Percentiles rank a stretch among this genome's conserved stretches.
Evolutionary conservation across 1,139 yeast genomes (phyloP).

Genomic region (Blastobotrys indianensis): DNA sequence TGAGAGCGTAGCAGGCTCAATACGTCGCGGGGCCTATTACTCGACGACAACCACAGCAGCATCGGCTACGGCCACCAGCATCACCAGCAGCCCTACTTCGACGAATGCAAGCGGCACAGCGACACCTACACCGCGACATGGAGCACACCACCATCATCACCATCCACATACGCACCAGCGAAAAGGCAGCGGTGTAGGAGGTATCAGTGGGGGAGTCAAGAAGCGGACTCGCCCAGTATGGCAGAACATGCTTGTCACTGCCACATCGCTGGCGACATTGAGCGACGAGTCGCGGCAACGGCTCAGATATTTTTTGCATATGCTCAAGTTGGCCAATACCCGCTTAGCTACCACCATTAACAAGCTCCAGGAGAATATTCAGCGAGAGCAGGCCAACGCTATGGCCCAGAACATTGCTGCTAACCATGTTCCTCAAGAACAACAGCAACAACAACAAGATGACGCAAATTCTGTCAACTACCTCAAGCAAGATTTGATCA

Average conservation of each 20-base stretch:
- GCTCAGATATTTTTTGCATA: conserved; percentile 64
- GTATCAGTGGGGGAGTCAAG: neutral
- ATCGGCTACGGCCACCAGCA: neutral
- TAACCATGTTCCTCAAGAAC: conserved; percentile 19
- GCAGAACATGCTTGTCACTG: conserved; percentile 37
- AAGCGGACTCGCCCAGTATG: conserved; percentile 24
- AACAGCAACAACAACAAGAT: neutral
- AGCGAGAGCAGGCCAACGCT: conserved; percentile 35
- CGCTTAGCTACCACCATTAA: conserved; percentile 61
- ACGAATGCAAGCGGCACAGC: neutral
- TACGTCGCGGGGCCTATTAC: conserved; percentile 38
- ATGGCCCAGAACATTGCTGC: conserved; percentile 27
- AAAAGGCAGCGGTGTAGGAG: neutral
- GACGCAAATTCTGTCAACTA: conserved; percentile 32
- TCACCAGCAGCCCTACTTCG: too few relatives aligned
- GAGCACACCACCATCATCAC: conserved; percentile 1
- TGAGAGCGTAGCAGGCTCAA: conserved; percentile 47
- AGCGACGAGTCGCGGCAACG: conserved; percentile 65
- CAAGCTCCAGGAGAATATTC: conserved; percentile 49
- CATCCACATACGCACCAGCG: conserved; percentile 3
- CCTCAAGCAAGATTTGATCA: conserved; percentile 73
- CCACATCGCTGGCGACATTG: conserved; percentile 42
- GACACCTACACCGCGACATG: conserved; percentile 2
- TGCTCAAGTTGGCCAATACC: conserved; percentile 70
- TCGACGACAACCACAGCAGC: neutral